phyloP scores from a whole-genome alignment of 2,329 filamentous ascomycete species.

The Ceratocystis colombiana region DNA sequence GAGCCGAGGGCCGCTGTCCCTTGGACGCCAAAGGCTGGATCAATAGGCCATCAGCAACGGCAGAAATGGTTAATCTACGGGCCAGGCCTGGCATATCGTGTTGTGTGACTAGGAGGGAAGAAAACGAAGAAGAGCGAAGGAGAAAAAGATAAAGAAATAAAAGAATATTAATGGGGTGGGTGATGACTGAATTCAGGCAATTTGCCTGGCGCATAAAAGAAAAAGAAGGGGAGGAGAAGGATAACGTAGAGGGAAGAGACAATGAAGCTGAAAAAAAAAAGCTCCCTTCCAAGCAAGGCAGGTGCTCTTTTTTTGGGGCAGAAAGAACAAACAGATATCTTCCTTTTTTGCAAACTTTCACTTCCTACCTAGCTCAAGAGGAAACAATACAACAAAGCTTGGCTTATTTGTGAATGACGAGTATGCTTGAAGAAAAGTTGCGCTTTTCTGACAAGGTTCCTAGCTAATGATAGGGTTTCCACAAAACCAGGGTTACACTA shows the following conservation, averaged over 20 bases:
- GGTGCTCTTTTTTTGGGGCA: not conserved
- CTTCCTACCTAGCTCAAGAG: not conserved
- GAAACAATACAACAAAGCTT: no score
- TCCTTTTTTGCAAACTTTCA: not conserved
- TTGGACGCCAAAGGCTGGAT: constrained; percentile 60
- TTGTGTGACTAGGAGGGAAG: constrained; percentile 25
- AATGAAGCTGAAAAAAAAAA: not conserved
- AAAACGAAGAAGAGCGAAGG: constrained; percentile 22
- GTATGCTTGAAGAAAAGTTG: no score
- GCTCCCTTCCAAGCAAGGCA: not conserved
- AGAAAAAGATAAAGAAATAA: constrained; percentile 9
- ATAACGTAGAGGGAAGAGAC: not conserved
- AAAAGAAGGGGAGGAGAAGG: not conserved
- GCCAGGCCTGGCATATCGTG: constrained; percentile 66
- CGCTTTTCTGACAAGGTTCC: no score
- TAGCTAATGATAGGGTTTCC: no score
- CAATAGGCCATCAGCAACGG: constrained; percentile 71
- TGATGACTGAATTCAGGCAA: not conserved
- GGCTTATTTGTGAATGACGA: no score
- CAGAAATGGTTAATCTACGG: constrained; percentile 70
- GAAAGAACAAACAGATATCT: not conserved
- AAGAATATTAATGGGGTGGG: not conserved
- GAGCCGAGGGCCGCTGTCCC: constrained; percentile 45
- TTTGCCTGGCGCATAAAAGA: not conserved
- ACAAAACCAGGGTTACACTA: not conserved